phyloP scores from a whole-genome alignment of 2,329 filamentous ascomycete genomes.

The Fusarium liriodendri region DNA sequence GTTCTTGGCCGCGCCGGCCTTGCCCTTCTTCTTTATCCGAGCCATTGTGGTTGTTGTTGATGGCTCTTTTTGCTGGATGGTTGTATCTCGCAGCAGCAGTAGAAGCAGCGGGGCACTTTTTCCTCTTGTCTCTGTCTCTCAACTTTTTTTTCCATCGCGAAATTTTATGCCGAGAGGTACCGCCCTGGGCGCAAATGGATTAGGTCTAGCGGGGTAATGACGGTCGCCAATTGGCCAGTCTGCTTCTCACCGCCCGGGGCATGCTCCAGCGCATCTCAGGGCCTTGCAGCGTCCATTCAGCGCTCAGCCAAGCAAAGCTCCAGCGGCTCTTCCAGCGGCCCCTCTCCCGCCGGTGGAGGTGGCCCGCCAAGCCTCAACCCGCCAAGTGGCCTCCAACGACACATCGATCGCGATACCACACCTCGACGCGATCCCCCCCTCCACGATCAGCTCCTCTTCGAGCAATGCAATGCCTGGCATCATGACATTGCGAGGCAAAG shows the following conservation, averaged over 20 bases:
- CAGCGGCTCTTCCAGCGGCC: conserved; percentile 37
- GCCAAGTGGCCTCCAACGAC: conserved; percentile 47
- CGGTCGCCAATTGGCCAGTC: conserved; percentile 4
- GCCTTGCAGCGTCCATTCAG: conserved; percentile 28
- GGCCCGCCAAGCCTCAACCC: conserved; percentile 38
- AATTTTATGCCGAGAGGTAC: conserved; percentile 50
- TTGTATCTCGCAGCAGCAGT: conserved; percentile 33
- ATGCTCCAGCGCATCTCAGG: conserved; percentile 23
- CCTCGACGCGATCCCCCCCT: conserved; percentile 31
- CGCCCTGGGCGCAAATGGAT: conserved; percentile 33
- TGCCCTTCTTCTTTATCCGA: conserved; percentile 91
- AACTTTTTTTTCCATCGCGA: conserved; percentile 47
- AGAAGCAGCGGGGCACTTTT: conserved; percentile 49
- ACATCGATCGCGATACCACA: conserved; percentile 11
- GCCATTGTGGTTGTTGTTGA: conserved; percentile 63
- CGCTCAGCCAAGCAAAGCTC: conserved; percentile 15
- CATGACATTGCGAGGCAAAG: conserved; percentile 56
- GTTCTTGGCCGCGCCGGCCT: conserved; percentile 94
- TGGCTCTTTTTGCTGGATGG: conserved; percentile 28
- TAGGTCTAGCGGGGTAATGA: conserved; percentile 19
- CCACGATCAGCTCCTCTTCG: conserved; percentile 32
- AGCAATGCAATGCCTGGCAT: conserved; percentile 50
- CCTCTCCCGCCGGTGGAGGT: conserved; percentile 34
- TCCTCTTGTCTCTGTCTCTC: conserved; percentile 41
- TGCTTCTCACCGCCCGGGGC: conserved; percentile 6